Base-by-base conservation (phyloP, 768 basidiomycete genomes). In the Boletus vermiculosoides region DNA sequence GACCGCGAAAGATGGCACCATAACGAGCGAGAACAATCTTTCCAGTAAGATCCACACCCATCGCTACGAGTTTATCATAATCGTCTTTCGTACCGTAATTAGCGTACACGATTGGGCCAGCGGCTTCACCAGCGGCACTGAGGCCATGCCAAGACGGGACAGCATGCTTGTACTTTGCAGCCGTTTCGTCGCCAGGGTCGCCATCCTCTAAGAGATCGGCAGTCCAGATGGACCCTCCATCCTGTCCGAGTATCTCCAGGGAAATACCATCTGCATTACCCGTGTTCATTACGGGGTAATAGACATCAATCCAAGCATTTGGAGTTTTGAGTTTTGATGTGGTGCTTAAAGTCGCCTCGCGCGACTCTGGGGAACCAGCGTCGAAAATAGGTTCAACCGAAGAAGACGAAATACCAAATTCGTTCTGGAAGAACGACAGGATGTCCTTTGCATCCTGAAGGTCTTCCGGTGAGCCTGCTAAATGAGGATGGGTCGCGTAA, bases 61-160 rank as follows among this genome's bases (percentile, higher is more conserved):
- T 66, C 12, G 73, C 75, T 28, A 82, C 77, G 13, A 96, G 83
- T 28, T 81, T 76, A 34, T 83, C 83, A 58, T 81, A 88, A 63
- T 90, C 88, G 53, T 83, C 80, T 72, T 88, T 87, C 6, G 77
- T 76, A 4, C 93, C 92, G 59, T 92, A 93, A 58, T 91, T 87
- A 2, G 83, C 94, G 62, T 92, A 95, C 18, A 96, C 77, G 15
- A 86, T 65, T 59, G 82, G 76, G 5, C 90, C 90, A 33, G 79
- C 76, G 18, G 83, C 93, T 57, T 87, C 84, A 1, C 95, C 95
- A 45, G 82, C 83, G 45, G 80, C 80, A 63, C 89, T 92, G 13
- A 92, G 73, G 5, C 92, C 94, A 71, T 95, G 94, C 84, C 90
- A 98, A n/a, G 88, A 73, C 0, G 89, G 85, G 15, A 94, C 80